Evolutionary conservation across 2,329 filamentous ascomycete species (phyloP).

Genomic region (Scleromitrula shiraiana): DNA sequence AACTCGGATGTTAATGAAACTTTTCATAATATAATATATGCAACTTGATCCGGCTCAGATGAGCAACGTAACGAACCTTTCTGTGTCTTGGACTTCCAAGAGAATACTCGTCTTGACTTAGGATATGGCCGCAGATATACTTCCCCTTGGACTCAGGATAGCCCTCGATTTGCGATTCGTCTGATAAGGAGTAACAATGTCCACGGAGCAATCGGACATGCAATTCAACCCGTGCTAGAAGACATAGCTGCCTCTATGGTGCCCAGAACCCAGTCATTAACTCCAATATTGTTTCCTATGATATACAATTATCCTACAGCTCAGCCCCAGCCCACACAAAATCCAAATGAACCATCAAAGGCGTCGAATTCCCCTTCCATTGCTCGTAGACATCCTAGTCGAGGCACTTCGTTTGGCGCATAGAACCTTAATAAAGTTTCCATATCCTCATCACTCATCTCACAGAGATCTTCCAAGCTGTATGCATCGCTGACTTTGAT

Average conservation of each 20-base stretch:
- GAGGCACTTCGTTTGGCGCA: conserved; percentile 43
- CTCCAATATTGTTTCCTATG: background rate
- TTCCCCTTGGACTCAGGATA: no score
- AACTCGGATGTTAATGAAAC: no score
- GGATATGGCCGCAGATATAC: background rate
- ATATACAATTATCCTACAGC: background rate
- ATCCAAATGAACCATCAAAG: conserved; percentile 30
- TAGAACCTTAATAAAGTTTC: conserved; percentile 74
- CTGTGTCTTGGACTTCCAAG: background rate
- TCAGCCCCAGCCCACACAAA: conserved; percentile 27
- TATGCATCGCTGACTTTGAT: conserved; percentile 83
- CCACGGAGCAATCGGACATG: no score
- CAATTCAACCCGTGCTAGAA: background rate
- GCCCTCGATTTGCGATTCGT: no score
- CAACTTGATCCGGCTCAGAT: no score
- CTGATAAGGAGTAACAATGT: no score
- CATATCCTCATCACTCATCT: conserved; percentile 79
- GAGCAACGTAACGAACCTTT: background rate
- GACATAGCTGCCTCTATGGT: background rate
- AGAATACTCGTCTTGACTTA: background rate
- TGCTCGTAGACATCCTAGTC: conserved; percentile 45
- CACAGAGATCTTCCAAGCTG: conserved; percentile 74
- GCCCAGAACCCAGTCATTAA: background rate
- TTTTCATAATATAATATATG: no score
- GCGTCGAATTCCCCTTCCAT: conserved; percentile 35